Percentiles rank a stretch among this genome's conserved stretches.
Conservation (phyloP, 345 rosid species). For the Lumnitzera littorea region DNA sequence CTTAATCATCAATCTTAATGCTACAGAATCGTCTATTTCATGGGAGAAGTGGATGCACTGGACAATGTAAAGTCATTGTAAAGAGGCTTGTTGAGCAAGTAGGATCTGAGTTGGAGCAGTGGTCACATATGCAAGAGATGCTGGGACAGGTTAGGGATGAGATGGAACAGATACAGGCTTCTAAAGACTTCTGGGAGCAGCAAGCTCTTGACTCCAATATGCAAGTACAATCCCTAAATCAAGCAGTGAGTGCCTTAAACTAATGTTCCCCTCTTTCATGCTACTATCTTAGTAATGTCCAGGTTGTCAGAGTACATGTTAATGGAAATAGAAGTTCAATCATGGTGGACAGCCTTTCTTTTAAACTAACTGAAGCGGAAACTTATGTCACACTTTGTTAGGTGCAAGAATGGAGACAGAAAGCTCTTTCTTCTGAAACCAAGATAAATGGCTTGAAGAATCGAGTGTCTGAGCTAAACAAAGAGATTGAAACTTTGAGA, state of each 20-base stretch:
- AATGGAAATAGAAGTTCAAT: no score
- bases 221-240: constrained; percentile 44
- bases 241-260: constrained; percentile 33
- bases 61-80: constrained; percentile 67
- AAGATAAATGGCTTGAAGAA: constrained; percentile 12
- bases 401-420: constrained; percentile 74
- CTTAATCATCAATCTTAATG: neutral
- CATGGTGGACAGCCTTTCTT: no score
- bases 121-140: constrained; percentile 98
- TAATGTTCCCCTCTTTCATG: neutral
- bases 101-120: constrained; percentile 85
- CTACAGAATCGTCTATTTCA: neutral
- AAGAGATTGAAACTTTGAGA: no score
- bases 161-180: constrained; percentile 79
- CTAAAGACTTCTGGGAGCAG: constrained; percentile 90
- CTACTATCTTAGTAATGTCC: no score
- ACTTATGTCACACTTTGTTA: constrained; percentile 2
- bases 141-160: constrained; percentile 70
- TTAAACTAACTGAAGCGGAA: neutral
- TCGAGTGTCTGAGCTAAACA: no score
- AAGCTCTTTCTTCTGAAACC: constrained; percentile 44
- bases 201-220: constrained; percentile 61
- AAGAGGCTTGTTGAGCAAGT: constrained; percentile 67
- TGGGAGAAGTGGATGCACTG: constrained; percentile 40
- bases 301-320: no score